Base-by-base conservation (phyloP, 352 stramenopile genomes). In the Thalassiosira mediterranea region DNA sequence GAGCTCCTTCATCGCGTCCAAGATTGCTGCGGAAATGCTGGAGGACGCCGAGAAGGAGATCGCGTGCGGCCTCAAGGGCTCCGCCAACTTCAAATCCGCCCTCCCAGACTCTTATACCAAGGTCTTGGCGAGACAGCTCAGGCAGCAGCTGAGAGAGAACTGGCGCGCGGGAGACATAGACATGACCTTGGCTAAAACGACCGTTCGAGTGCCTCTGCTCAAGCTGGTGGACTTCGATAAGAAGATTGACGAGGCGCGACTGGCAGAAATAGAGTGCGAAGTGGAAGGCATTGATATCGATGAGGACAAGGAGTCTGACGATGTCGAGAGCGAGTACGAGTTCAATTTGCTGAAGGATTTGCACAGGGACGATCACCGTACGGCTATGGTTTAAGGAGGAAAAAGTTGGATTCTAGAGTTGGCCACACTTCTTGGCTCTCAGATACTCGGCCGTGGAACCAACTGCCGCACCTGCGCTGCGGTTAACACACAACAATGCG, bases 141-240 rank as follows among this genome's bases (percentile, higher is more conserved):
- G 89, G 73, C 88, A 91, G 57, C 84, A 92, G 53, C 29, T 91
- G 40, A 66, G 88, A 25, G 68, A 83, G 11, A 86, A 88, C 54
- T 89, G 83, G 76, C 70, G 78, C 32, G 76, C 26, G 26, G 82
- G 79, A 19, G 84, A 88, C 8, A 91, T 92, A 52, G 80, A 92
- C 49, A 88, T 88, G 72, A 53, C 73, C n/a, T 67, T 85, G 4
- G 87, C 84, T 7, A 89, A 90, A 32, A 60, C 72, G 46, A 89
- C 81, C 29, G 61, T 81, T 21, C 66, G 84, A 19, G 63, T 79
- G 19, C 72, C 84, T 11, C 53, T 92, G 31, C 51, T 86, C 3
- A 76, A 88, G 51, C 32, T 92, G 26, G 84, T 91, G 17, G 87
- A 92, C 31, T 91, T 88, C 63, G 59, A 77, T 19, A 85, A 88